Base-by-base conservation (phyloP, 1,284 basidiomycete species). In the Boletus austroedulis region DNA sequence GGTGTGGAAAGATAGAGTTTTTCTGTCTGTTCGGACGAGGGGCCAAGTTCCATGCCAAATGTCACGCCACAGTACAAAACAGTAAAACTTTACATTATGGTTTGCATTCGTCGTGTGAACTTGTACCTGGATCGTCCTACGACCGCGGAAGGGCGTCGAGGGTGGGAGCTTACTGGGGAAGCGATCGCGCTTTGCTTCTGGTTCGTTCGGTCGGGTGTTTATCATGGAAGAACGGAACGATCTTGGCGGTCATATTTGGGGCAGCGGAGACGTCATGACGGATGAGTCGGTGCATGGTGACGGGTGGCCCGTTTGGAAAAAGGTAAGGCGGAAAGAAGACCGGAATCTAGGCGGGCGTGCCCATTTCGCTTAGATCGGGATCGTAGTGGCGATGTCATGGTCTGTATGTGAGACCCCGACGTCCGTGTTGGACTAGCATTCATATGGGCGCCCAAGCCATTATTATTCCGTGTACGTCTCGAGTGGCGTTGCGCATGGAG, bases 111-210 rank as follows among this genome's bases (percentile, higher is more conserved):
- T 55, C 53, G 50, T 41, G 59, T 57, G 56, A 50, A 57, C 53
- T 53, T 60, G 66, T 68, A 36, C 70, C 72, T 73, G 67, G 70
- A 73, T 71, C 55, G 59, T 61, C 66, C 58, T 72, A 64, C 38
- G 50, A 53, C 68, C 71, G 67, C 67, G 68, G 67, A 67, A 68
- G 58, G 53, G n/a, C 11, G 41, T 52, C 43, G 48, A 60, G 34
- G 32, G 28, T 3, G 47, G 28, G 32, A 60, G n/a, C 50, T 50
- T 44, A 51, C 55, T 61, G 53, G 60, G 24, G 36, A 40, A 46
- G 58, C 34, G 44, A 56, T 28, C 46, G 44, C 9, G 21, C 10
- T 31, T 6, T 23, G 31, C 28, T 44, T 48, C 53, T 53, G 21
- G 34, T 21, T 28, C 24, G 52, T 46, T 29, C 24, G 14, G 23